Evolutionary conservation across 2,329 filamentous ascomycete genomes (phyloP).

Genomic region (Stromatinia cepivora): DNA sequence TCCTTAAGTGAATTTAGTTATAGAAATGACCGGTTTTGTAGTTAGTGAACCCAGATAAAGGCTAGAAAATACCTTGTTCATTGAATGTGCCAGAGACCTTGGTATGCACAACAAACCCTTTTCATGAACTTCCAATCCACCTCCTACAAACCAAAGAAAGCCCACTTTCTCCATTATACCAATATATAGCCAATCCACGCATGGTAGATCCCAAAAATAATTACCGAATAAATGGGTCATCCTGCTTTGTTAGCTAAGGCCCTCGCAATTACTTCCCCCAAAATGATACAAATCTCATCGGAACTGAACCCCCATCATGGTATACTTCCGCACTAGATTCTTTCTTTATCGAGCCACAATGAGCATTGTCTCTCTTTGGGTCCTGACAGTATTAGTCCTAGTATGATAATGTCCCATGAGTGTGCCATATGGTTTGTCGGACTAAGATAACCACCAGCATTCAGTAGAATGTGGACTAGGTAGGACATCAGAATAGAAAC

Average conservation of each 20-base stretch:
- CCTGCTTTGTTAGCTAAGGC: background rate
- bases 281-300: constrained; percentile 16
- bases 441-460: constrained; percentile 19
- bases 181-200: constrained; percentile 21
- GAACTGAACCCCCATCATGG: constrained; percentile 16
- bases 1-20: background rate
- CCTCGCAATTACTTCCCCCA: constrained; percentile 9
- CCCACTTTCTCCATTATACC: constrained; percentile 14
- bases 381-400: constrained; percentile 11
- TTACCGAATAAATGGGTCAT: constrained; percentile 23
- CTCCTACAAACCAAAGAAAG: constrained; percentile 6
- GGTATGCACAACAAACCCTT: constrained; percentile 17
- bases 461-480: constrained; percentile 24
- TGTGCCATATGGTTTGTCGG: constrained; percentile 7
- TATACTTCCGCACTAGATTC: constrained; percentile 4
- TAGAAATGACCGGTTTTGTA: background rate
- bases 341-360: constrained; percentile 11
- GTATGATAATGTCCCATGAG: constrained; percentile 3
- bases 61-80: constrained; percentile 19
- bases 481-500: constrained; percentile 35
- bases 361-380: constrained; percentile 16
- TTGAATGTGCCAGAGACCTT: constrained; percentile 11
- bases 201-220: constrained; percentile 22
- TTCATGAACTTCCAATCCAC: constrained; percentile 11
- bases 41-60: constrained; percentile 1